Percentiles rank a stretch among this genome's conserved stretches.
These are phyloP conservation scores for Russula abietina DNA, from an alignment of 768 basidiomycete species.

Conservation along the genomic window DNA sequence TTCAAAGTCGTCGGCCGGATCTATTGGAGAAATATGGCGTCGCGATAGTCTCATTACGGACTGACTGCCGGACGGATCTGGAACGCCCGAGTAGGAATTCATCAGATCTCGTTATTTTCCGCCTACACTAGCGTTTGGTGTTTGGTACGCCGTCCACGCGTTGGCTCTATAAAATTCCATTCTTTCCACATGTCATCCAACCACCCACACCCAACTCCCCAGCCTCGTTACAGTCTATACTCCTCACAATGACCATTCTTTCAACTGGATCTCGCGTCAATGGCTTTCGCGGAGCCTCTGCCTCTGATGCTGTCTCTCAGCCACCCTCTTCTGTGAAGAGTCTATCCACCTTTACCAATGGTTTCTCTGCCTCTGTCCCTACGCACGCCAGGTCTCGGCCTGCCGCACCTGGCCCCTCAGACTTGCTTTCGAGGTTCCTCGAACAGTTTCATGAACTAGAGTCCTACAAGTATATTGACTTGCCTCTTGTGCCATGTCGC, in stretches of 20 bases:
- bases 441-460: slow-evolving; percentile 58
- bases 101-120: not conserved
- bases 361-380: not conserved
- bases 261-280: slow-evolving; percentile 17
- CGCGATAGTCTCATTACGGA: not conserved
- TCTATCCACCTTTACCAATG: not conserved
- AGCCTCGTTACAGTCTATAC: not conserved
- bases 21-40: not conserved
- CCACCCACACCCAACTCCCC: not conserved
- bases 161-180: slow-evolving; percentile 11
- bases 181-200: not conserved
- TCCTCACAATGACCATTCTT: slow-evolving; percentile 21
- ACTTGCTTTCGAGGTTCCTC: slow-evolving; percentile 52
- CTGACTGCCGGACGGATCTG: slow-evolving; percentile 16
- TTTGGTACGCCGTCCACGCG: slow-evolving; percentile 1
- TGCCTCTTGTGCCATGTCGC: not conserved
- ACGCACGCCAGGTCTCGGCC: not conserved
- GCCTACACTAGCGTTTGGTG: not conserved
- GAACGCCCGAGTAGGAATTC: not conserved
- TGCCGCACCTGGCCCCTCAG: slow-evolving; percentile 21
- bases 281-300: slow-evolving; percentile 4
- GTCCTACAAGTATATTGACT: slow-evolving; percentile 47
- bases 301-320: not conserved
- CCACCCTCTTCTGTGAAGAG: not conserved
- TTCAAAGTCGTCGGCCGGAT: slow-evolving; percentile 3